Evolutionary conservation across 2,329 filamentous ascomycete species (phyloP).

Genomic region (Mariannaea elegans): DNA sequence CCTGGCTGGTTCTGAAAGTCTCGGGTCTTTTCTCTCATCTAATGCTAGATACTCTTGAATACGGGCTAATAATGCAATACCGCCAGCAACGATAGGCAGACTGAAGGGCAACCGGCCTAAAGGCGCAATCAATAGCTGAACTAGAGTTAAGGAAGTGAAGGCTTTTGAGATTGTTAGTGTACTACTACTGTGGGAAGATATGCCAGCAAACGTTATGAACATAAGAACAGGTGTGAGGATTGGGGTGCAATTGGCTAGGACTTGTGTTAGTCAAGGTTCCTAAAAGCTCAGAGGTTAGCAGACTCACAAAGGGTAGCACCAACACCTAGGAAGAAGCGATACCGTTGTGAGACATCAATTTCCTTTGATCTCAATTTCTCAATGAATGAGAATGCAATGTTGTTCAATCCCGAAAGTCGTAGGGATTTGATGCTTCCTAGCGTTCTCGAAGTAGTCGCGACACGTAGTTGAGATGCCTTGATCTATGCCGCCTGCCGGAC

Average conservation of each 20-base stretch:
- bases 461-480: not conserved
- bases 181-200: not conserved
- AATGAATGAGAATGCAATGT: not conserved
- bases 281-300: not conserved
- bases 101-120: not conserved
- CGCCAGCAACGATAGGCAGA: not conserved
- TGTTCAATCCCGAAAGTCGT: not conserved
- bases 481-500: not conserved
- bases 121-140: not conserved
- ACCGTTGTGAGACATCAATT: not conserved
- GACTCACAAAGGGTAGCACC: not conserved
- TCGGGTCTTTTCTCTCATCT: not conserved
- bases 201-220: not conserved
- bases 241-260: not conserved
- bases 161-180: not conserved
- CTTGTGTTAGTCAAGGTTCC: not conserved
- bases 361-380: not conserved
- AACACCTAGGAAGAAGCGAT: not conserved
- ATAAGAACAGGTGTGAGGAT: not conserved
- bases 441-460: not conserved
- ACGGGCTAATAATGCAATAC: not conserved
- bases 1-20: not conserved
- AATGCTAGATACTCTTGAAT: not conserved
- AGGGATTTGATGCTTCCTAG: not conserved
- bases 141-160: not conserved